Evolutionary conservation across 106 monocot species (phyloP).

Genomic region (Dendrobium officinale): DNA sequence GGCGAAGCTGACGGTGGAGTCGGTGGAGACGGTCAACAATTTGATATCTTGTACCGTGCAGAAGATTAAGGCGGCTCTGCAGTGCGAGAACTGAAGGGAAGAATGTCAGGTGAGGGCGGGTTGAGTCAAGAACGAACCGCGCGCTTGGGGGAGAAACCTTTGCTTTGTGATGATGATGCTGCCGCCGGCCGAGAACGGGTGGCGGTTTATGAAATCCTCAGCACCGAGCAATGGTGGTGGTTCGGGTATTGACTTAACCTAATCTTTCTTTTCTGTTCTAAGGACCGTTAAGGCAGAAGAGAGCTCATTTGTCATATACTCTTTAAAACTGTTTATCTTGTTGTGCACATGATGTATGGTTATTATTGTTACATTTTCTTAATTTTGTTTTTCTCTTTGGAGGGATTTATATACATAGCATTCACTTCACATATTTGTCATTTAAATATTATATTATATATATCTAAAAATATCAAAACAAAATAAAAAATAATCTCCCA

Average conservation of each 20-base stretch:
- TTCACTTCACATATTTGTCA: too few species aligned
- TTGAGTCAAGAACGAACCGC: slow-evolving; percentile 49
- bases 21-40: slow-evolving; percentile 84
- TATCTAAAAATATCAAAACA: too few species aligned
- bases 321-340: neutral
- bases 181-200: neutral
- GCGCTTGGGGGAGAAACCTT: slow-evolving; percentile 5
- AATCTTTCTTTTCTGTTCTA: neutral
- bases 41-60: slow-evolving; percentile 76
- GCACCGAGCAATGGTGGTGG: slow-evolving; percentile 58
- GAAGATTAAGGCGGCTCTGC: slow-evolving; percentile 62
- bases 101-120: neutral
- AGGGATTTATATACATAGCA: too few species aligned
- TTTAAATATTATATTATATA: too few species aligned
- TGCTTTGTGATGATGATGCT: slow-evolving; percentile 25
- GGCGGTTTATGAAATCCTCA: slow-evolving; percentile 14
- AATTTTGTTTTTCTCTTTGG: too few species aligned
- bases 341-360: neutral
- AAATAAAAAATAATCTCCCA: too few species aligned
- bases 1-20: slow-evolving; percentile 66
- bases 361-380: neutral
- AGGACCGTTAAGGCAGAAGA: neutral
- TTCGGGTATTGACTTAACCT: slow-evolving; percentile 66
- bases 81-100: slow-evolving; percentile 7
- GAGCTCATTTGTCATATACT: neutral